phyloP scores from a whole-genome alignment of 2,329 filamentous ascomycete species.

The Talaromyces rugulosus region DNA sequence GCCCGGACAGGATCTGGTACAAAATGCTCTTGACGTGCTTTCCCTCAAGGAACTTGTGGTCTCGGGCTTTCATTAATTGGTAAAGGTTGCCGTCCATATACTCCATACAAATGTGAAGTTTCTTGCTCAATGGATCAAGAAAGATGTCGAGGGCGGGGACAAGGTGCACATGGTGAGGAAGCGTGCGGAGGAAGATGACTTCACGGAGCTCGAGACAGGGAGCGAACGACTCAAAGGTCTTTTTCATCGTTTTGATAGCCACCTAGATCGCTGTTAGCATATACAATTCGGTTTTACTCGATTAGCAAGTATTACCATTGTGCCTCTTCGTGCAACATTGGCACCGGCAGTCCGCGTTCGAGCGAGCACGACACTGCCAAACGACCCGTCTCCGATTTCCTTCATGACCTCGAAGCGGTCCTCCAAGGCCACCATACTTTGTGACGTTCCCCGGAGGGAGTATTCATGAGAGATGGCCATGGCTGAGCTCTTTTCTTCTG shows the following conservation, averaged over 20 bases:
- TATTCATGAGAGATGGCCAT: conserved; percentile 78
- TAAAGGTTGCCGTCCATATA: conserved; percentile 99
- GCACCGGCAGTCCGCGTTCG: conserved; percentile 87
- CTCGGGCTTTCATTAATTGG: conserved; percentile 96
- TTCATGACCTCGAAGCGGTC: conserved; percentile 96
- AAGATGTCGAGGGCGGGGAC: conserved; percentile 99
- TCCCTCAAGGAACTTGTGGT: conserved; percentile 89
- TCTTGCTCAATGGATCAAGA: conserved; percentile 90
- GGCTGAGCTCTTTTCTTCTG: conserved; percentile 38
- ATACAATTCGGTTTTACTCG: conserved; percentile 3
- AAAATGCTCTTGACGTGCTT: conserved; percentile 95
- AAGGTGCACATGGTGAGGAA: conserved; percentile 83
- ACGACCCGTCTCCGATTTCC: conserved; percentile 98
- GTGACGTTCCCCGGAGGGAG: conserved; percentile 62
- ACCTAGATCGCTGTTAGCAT: conserved; percentile 55
- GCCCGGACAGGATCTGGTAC: conserved; percentile 91
- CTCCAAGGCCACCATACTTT: conserved; percentile 61
- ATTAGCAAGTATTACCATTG: conserved; percentile 66
- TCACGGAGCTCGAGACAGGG: conserved; percentile 91
- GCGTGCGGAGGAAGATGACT: conserved; percentile 89
- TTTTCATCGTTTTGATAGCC: conserved; percentile 99
- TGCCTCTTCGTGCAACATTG: conserved; percentile 81
- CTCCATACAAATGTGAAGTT: conserved; percentile 97
- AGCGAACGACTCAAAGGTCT: conserved; percentile 88
- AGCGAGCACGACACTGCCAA: conserved; percentile 90